Conservation (phyloP, 1,284 basidiomycete genomes). For the Tremellales sp. region DNA sequence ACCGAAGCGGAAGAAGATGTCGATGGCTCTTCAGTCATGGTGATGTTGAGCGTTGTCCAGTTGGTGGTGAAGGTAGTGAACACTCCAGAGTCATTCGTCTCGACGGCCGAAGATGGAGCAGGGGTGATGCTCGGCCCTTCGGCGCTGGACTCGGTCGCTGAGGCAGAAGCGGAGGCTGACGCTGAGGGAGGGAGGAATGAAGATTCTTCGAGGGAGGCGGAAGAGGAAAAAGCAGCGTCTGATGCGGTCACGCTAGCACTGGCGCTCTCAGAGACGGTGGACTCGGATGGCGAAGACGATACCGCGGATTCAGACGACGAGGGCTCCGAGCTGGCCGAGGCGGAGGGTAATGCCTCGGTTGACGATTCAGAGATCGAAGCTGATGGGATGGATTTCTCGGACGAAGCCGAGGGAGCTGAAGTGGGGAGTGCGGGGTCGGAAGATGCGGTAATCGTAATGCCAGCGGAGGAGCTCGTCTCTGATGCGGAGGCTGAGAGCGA, state of each 20-base stretch:
- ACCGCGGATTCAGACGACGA: constrained; percentile 1
- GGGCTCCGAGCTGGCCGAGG: constrained; percentile 3
- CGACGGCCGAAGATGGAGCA: constrained; percentile 10
- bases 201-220: constrained; percentile 1
- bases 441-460: neutral
- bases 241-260: neutral
- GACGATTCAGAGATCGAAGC: constrained; percentile 6
- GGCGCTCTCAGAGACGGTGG: neutral
- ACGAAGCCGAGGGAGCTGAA: constrained; percentile 1
- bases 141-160: constrained; percentile 5
- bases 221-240: neutral
- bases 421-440: neutral
- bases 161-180: constrained; percentile 3
- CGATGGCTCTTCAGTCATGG: constrained; percentile 17
- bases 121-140: constrained; percentile 7
- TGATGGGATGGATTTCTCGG: constrained; percentile 1
- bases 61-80: constrained; percentile 31
- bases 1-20: constrained; percentile 5
- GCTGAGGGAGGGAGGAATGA: neutral
- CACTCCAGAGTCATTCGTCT: constrained; percentile 36
- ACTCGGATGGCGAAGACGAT: neutral
- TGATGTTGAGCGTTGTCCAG: constrained; percentile 32
- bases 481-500: neutral
- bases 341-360: neutral
- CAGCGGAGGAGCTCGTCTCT: constrained; percentile 2